Evolutionary conservation across 441 rosid genomes (phyloP).

Genomic region (Mallotus japonicus): DNA sequence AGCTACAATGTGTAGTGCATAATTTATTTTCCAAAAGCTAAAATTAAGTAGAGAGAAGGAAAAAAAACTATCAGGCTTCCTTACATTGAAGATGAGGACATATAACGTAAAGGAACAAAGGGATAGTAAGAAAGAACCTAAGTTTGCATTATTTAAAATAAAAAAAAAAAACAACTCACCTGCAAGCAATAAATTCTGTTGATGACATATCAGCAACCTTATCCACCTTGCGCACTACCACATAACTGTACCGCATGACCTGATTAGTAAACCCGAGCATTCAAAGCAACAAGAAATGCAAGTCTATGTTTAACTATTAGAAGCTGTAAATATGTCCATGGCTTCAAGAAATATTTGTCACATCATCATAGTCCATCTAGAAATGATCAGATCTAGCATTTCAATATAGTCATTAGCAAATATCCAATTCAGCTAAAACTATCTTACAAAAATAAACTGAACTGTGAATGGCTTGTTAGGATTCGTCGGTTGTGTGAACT

Average conservation of each 20-base stretch:
- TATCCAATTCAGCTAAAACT: background rate
- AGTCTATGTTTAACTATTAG: background rate
- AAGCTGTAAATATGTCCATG: background rate
- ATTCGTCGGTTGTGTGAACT: background rate
- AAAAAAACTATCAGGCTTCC: background rate
- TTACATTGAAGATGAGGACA: background rate
- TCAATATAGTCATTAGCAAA: background rate
- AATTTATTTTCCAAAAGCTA: background rate
- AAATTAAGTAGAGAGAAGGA: background rate
- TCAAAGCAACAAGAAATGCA: background rate
- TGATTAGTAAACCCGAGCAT: constrained; percentile 11
- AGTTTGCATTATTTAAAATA: background rate
- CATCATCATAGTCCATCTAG: background rate
- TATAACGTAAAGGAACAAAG: background rate
- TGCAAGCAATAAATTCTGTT: constrained; percentile 40
- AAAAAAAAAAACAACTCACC: constrained; percentile 33
- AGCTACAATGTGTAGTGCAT: background rate
- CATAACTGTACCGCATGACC: constrained; percentile 43
- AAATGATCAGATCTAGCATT: background rate
- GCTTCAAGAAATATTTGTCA: background rate
- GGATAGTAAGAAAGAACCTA: constrained; percentile 2
- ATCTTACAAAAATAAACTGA: background rate
- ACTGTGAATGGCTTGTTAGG: background rate
- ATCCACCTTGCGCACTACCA: constrained; percentile 67
- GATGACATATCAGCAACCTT: constrained; percentile 47